Evolutionary conservation across 352 stramenopile species (phyloP).

Genomic region (Pythium phragmitis): DNA sequence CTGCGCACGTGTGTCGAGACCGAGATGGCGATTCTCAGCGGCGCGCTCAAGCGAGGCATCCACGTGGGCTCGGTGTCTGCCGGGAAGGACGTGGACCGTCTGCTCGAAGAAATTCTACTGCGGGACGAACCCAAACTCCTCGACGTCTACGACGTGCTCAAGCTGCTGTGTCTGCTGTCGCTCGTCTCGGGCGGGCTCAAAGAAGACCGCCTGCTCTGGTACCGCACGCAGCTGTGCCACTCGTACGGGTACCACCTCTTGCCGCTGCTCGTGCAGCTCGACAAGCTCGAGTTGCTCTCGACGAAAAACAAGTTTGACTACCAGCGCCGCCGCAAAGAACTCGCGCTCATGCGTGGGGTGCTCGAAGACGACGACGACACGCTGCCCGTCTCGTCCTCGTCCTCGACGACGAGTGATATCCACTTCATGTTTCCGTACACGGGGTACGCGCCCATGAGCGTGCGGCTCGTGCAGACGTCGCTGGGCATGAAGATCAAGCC

Average conservation of each 20-base stretch:
- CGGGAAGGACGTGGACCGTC: slow-evolving; percentile 62
- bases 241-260: slow-evolving; percentile 78
- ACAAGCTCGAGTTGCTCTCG: slow-evolving; percentile 69
- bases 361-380: slow-evolving; percentile 7
- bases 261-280: slow-evolving; percentile 63
- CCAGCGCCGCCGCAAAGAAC: slow-evolving; percentile 27
- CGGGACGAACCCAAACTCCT: slow-evolving; percentile 59
- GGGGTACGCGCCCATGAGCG: slow-evolving; percentile 81
- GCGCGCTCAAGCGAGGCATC: slow-evolving; percentile 34
- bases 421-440: slow-evolving; percentile 88
- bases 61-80: slow-evolving; percentile 21
- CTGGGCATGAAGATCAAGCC: slow-evolving; percentile 70
- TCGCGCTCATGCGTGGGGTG: slow-evolving; percentile 25
- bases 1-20: slow-evolving; percentile 71
- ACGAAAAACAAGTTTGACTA: slow-evolving; percentile 69
- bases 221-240: slow-evolving; percentile 76
- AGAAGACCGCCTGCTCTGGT: slow-evolving; percentile 53
- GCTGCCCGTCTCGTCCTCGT: not conserved
- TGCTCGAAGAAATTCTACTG: slow-evolving; percentile 70
- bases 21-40: slow-evolving; percentile 80
- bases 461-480: slow-evolving; percentile 73
- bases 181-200: slow-evolving; percentile 69
- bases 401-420: slow-evolving; percentile 40
- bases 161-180: slow-evolving; percentile 75
- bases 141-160: slow-evolving; percentile 70